Conservation (phyloP, 306 rosid species). For the Vachellia pachyceras region DNA sequence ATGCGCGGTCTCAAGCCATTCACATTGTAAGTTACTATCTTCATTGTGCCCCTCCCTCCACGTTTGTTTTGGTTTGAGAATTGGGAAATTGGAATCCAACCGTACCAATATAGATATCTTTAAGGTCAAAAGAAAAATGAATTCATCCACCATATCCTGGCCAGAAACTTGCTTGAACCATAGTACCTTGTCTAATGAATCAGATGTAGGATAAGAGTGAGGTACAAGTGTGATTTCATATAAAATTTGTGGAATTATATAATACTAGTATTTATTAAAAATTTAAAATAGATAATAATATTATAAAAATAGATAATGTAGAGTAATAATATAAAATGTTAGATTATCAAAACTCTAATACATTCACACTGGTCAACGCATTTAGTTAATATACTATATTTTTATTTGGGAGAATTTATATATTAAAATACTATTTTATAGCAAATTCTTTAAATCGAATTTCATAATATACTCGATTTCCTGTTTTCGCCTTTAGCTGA, state of each 20-base stretch:
- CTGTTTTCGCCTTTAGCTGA: neutral
- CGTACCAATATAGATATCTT: neutral
- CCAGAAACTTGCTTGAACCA: too few species aligned
- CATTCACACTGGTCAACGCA: too few species aligned
- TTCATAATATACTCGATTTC: neutral
- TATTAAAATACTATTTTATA: too few species aligned
- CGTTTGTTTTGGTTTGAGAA: neutral
- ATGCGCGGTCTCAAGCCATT: slow-evolving; percentile 84
- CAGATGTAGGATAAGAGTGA: neutral
- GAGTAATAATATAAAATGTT: neutral
- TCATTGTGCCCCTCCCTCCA: slow-evolving; percentile 45
- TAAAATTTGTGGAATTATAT: neutral
- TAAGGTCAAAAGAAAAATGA: neutral
- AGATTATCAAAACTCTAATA: neutral
- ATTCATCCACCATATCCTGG: neutral
- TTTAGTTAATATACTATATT: too few species aligned
- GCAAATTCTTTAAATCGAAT: too few species aligned
- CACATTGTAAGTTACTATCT: slow-evolving; percentile 91
- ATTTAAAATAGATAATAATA: neutral
- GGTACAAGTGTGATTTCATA: neutral
- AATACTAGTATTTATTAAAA: neutral
- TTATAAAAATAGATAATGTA: too few species aligned
- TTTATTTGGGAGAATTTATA: too few species aligned
- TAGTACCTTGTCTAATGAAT: too few species aligned
- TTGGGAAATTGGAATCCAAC: neutral